Base-by-base conservation (phyloP, 169 alveolate species). In the Babesia ovis region DNA sequence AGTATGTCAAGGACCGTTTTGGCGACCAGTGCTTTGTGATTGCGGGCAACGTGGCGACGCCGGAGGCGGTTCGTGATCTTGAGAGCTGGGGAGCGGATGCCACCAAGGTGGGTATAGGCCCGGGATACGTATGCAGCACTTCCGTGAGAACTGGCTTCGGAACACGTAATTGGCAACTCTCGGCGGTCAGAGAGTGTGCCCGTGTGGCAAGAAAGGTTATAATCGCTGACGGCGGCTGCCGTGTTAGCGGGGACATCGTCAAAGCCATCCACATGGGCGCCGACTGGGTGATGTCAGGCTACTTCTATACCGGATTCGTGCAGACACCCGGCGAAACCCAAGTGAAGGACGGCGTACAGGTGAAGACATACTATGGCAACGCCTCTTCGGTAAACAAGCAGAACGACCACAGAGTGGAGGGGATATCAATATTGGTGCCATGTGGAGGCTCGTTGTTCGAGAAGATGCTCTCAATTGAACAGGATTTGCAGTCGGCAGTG, bases 71-170 rank as follows among this genome's bases (percentile, higher is more conserved):
- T 5, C 89, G 85, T 77, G 84, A 85, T 58, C 85, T 93, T 42
- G 84, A 92, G 42, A 86, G 66, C 55, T 91, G 92, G 74, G 98
- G 97, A 0, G 97, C 96, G 20, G 96, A 94, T 68, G 93, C 94
- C 48, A 62, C 90, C 23, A 85, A 91, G 57, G 91, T 94, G 16
- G 98, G 99, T 14, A 91, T 96, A 92, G 99, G 99, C n/a, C 94
- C 97, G 35, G 99, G 99, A 12, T 94, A 97, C 70, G 96, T 95
- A 27, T 96, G 99, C 87, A 95, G 98, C 46, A 95, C 98, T 1
- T 91, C 68, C 0, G 53, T 20, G 29, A 86, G 85, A 67, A 91
- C 90, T 61, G 95, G 92, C 43, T 91, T 95, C 73, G 97, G 95
- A 23, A 92, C 91, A 48, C 95, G 97, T 39, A 74, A 95, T 18